phyloP scores from a whole-genome alignment of 768 basidiomycete species.

The Erythrobasidium yunnanense region DNA sequence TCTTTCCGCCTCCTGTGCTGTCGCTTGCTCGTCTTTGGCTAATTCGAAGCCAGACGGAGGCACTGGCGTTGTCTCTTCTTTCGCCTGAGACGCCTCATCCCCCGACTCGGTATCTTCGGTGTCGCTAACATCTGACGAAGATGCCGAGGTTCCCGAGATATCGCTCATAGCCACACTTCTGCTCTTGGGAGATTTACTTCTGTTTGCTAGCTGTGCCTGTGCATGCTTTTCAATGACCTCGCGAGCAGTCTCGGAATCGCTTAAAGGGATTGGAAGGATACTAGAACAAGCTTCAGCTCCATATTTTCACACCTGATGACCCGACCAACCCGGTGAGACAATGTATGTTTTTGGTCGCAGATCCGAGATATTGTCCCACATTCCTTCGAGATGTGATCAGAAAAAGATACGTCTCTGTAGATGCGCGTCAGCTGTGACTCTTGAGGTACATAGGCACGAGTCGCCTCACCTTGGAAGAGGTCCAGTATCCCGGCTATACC shows the following conservation, averaged over 20 bases:
- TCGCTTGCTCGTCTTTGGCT: too few species aligned
- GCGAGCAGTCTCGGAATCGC: neutral
- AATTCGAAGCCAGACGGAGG: too few species aligned
- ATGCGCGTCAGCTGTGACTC: neutral
- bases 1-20: too few species aligned
- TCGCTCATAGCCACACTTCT: neutral
- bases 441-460: neutral
- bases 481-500: neutral
- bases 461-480: slow-evolving; percentile 4
- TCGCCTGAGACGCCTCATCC: too few species aligned
- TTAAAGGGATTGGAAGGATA: neutral
- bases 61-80: too few species aligned
- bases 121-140: neutral
- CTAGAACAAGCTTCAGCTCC: too few species aligned
- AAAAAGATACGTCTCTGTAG: slow-evolving; percentile 15
- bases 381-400: neutral
- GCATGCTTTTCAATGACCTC: neutral
- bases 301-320: too few species aligned
- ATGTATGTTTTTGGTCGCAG: neutral
- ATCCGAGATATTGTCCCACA: slow-evolving; percentile 11
- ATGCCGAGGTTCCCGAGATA: neutral
- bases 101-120: too few species aligned
- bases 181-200: neutral
- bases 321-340: slow-evolving; percentile 13
- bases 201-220: neutral